Base-by-base conservation (phyloP, 352 stramenopile species). In the Phytophthora nicotianae region DNA sequence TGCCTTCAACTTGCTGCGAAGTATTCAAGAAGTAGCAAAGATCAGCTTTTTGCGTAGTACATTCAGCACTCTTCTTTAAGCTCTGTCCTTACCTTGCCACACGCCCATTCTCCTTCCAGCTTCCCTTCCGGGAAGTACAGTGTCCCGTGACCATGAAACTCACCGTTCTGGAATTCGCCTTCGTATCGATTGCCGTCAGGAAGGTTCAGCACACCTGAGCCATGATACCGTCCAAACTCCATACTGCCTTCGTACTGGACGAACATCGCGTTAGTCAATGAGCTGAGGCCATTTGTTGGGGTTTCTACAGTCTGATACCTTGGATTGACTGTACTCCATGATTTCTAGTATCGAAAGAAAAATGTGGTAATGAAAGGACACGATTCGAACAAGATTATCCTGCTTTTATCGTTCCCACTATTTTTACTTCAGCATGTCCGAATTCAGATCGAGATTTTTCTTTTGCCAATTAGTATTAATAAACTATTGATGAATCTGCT, bases 91-190 rank as follows among this genome's bases (percentile, higher is more conserved):
- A 91, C 82, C 67, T 90, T 91, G 11, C 86, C 86, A 20, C 82
- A 74, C 10, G 70, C 68, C 86, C 86, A 94, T 46, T 72, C 68
- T 32, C 83, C 83, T 51, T 90, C 81, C 13, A 91, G 71, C 53
- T 85, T 80, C 7, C 86, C 86, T 33, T 91, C 75, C 1, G 69
- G 32, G 38, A 94, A 90, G 62, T 75, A 90, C 2, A 94, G 74
- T 23, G 77, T 91, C 9, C 86, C 86, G 9, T 69, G 78, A 24
- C 86, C 86, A 46, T 94, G 86, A 61, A 94, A 94, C 20, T 90
- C 76, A 3, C 86, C 86, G 19, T 94, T 90, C 26, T 76, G 61
- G 59, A 92, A 94, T 47, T 92, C 86, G 32, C 86, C 83, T 70
- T 94, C 86, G 66, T 94, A 94, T 6, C 77, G 75, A 10, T 77